A percentile compares a stretch with the other conserved stretches of the same genome.
phyloP scores from a whole-genome alignment of 73 alveolate genomes.

The Loxodes magnus region DNA sequence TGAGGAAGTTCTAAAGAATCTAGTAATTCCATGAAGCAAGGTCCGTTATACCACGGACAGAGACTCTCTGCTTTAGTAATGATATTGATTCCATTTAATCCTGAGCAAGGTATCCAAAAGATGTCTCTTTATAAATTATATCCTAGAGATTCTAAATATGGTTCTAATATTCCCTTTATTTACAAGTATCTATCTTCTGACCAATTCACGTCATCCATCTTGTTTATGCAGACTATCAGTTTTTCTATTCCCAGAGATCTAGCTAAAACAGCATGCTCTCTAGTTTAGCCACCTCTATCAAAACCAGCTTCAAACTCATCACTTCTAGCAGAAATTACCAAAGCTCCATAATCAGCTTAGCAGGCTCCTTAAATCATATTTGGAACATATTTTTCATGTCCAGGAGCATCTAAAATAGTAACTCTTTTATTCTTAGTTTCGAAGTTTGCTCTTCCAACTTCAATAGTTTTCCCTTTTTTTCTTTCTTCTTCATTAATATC shows the following conservation, averaged over 20 bases:
- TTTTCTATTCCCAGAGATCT: conserved; percentile 80
- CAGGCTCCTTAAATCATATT: conserved; percentile 99
- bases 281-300: conserved; percentile 97
- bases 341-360: conserved; percentile 97
- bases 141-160: conserved; percentile 16
- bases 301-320: conserved; percentile 99
- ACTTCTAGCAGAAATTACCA: conserved; percentile 85
- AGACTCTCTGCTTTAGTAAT: conserved; percentile 63
- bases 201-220: conserved; percentile 95
- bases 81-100: conserved; percentile 76
- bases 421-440: conserved; percentile 55
- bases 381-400: conserved; percentile 98
- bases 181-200: conserved; percentile 66
- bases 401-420: conserved; percentile 93
- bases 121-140: background rate
- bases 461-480: conserved; percentile 91
- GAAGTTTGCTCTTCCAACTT: conserved; percentile 97
- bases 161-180: conserved; percentile 43
- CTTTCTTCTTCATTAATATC: conserved; percentile 80
- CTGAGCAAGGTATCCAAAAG: conserved; percentile 62
- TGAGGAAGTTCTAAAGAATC: conserved; percentile 81
- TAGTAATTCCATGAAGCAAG: conserved; percentile 84
- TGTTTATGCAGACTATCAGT: conserved; percentile 82
- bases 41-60: conserved; percentile 96
- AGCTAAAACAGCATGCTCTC: conserved; percentile 96